Conservation (phyloP, 2,329 filamentous ascomycete species). For the Xylaria sp. region DNA sequence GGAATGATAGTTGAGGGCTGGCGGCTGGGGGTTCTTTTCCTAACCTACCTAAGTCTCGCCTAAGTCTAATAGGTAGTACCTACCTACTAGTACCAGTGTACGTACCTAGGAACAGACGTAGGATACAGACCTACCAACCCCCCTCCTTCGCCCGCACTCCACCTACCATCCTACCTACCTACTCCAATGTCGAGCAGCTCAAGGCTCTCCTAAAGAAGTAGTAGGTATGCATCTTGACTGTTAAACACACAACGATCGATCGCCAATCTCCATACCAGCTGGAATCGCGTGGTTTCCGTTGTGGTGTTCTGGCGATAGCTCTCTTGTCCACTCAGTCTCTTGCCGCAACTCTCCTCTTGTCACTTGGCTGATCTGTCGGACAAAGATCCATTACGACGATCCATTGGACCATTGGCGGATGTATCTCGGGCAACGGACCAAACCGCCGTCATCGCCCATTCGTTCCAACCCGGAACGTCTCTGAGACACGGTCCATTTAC, state of each 20-base stretch:
- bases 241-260: constrained; percentile 16
- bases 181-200: background rate
- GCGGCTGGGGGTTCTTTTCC: background rate
- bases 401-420: constrained; percentile 27
- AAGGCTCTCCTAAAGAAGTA: background rate
- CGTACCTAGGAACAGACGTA: too few species aligned
- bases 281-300: constrained; percentile 16
- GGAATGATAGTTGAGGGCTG: background rate
- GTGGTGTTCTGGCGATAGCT: constrained; percentile 18
- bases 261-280: constrained; percentile 16
- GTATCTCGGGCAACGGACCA: constrained; percentile 28
- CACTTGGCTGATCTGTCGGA: constrained; percentile 16
- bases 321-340: constrained; percentile 20
- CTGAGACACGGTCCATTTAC: constrained; percentile 33
- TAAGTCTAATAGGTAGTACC: too few species aligned
- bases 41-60: too few species aligned
- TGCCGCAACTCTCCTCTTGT: constrained; percentile 23
- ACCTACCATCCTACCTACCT: background rate
- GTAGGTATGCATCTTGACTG: constrained; percentile 16
- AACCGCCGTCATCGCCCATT: constrained; percentile 24
- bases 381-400: constrained; percentile 16
- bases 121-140: background rate
- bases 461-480: constrained; percentile 25
- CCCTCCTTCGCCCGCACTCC: background rate
- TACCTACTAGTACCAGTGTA: too few species aligned